These are phyloP conservation scores for Pestalotiopsis fici DNA, from an alignment of 2,329 filamentous ascomycete genomes.

Conservation along the genomic window DNA sequence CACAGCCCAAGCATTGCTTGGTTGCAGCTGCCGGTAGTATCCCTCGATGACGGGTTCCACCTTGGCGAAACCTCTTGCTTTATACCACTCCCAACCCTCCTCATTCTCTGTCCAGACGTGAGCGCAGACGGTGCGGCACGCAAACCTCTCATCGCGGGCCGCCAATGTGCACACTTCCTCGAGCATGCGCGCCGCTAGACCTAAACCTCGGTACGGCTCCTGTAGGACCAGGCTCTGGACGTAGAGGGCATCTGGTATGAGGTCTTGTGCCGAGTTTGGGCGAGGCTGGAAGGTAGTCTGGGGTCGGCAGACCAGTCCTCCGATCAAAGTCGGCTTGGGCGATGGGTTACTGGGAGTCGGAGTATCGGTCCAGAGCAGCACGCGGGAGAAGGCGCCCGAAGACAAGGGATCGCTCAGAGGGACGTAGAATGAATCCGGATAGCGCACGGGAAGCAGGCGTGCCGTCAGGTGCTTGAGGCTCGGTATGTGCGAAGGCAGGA, in stretches of 20 bases:
- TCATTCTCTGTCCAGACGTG: conserved; percentile 71
- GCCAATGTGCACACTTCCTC: conserved; percentile 50
- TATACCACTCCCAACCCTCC: conserved; percentile 65
- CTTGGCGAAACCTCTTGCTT: conserved; percentile 54
- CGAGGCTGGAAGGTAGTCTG: conserved; percentile 42
- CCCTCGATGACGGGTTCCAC: conserved; percentile 46
- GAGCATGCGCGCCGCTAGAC: conserved; percentile 59
- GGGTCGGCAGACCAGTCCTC: conserved; percentile 63
- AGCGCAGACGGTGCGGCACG: conserved; percentile 54
- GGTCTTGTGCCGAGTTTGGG: conserved; percentile 16
- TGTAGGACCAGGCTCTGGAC: conserved; percentile 66
- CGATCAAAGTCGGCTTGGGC: conserved; percentile 51
- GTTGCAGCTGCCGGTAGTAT: conserved; percentile 65
- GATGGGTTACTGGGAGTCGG: conserved; percentile 18
- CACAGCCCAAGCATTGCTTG: conserved; percentile 63
- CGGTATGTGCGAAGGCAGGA: conserved; percentile 53
- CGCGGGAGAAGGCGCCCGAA: conserved; percentile 58
- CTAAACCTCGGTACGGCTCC: conserved; percentile 62
- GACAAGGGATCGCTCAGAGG: conserved; percentile 50
- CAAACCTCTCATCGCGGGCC: conserved; percentile 32
- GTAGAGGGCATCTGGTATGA: conserved; percentile 53
- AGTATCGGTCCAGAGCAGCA: conserved; percentile 57
- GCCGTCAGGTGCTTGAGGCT: conserved; percentile 65
- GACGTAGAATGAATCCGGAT: conserved; percentile 65
- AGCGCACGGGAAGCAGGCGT: conserved; percentile 64